Conservation (phyloP, 179 eudicot genomes). For the Beta macrorhiza region DNA sequence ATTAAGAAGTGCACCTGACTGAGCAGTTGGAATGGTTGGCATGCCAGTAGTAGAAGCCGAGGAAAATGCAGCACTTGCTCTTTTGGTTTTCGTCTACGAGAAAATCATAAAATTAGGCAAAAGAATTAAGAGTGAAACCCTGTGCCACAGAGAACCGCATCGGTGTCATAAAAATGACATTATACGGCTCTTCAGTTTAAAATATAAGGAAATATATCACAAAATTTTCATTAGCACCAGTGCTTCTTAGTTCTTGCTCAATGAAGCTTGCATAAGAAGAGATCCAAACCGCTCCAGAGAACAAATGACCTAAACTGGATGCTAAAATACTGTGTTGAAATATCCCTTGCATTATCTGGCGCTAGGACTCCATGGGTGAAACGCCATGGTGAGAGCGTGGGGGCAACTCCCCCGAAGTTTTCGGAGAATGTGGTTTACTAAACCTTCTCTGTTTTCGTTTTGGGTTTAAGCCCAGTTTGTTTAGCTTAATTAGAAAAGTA, state of each 20-base stretch:
- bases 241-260: not conserved
- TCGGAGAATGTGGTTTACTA: too few species aligned
- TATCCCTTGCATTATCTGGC: too few species aligned
- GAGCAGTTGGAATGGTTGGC: constrained; percentile 39
- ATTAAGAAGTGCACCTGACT: constrained; percentile 44
- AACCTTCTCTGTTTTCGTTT: too few species aligned
- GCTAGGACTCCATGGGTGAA: too few species aligned
- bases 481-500: too few species aligned
- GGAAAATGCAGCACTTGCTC: constrained; percentile 53
- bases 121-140: not conserved
- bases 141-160: not conserved
- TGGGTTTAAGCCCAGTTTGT: too few species aligned
- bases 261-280: not conserved
- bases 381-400: too few species aligned
- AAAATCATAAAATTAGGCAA: constrained; percentile 19
- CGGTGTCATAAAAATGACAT: not conserved
- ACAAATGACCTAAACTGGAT: not conserved
- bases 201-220: not conserved
- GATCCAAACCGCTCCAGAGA: not conserved
- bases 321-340: not conserved
- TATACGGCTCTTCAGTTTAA: not conserved
- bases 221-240: not conserved
- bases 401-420: too few species aligned
- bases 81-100: constrained; percentile 66
- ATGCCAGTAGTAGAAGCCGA: constrained; percentile 36